Evolutionary conservation across 768 basidiomycete species (phyloP), one percentile per base, ranked within the genome.

Genomic region (Mycena vitilis): DNA sequence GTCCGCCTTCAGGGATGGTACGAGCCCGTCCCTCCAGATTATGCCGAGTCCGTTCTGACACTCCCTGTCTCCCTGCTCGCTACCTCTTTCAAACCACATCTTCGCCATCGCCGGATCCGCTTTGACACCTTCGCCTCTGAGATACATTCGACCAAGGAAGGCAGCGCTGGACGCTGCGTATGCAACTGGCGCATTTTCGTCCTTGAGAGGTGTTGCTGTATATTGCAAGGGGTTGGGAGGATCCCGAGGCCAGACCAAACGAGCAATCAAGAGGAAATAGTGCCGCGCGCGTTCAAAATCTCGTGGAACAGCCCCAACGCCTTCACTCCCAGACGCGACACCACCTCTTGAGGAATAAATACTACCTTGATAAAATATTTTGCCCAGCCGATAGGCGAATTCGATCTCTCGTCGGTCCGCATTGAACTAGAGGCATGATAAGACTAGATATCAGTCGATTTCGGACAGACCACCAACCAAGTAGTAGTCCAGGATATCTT

Each of bases 281-380:
- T 88, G 84, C 30, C 87, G 84, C 9, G 98, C 96, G 36, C 88
- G 84, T 22, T 80, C 81, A 77, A 88, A 97, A 76, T 95, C 94
- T 52, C 92, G 88, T 1, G 91, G 89, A 15, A 98, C 87, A n/a
- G 89, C 89, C 10, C 95, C 95, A 34, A 95, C 95, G n/a, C 94
- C 94, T 80, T 97, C 95, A 30, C 94, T 93, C 18, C 95, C 95
- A 2, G 94, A 95, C 3, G 86, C 88, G 47, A 93, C 89, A 12
- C 97, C 96, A 4, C 95, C 95, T 16, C 84, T 78, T 12, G 88
- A 82, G 7, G 87, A 85, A 75, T 98, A 98, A 42, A 98, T 92
- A 65, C 94, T 95, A 20, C 98, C 98, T 76, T 96, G 93, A 75
- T 99, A 99, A 81, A 92, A 97, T 12, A 99, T 93, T 79, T 95